A percentile compares a stretch with the other conserved stretches of the same genome.
These are phyloP conservation scores for Coemansia sp. DNA, from an alignment of 192 early-diverging fungal genomes.

Conservation along the genomic window DNA sequence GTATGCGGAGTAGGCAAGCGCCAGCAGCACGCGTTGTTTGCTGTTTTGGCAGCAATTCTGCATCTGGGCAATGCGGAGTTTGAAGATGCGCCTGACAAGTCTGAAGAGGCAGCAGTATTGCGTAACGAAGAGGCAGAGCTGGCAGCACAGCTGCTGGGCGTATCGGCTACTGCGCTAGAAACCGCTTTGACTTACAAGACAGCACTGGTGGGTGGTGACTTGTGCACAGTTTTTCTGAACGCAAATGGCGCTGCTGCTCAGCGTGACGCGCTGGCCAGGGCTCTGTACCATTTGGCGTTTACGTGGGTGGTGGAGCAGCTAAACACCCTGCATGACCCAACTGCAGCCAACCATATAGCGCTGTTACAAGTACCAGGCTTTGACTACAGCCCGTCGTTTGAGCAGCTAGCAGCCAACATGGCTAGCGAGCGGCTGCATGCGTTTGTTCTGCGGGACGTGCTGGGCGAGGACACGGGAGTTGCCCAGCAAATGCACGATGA, in stretches of 20 bases:
- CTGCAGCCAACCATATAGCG: constrained; percentile 80
- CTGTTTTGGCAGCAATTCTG: constrained; percentile 82
- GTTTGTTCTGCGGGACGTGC: constrained; percentile 28
- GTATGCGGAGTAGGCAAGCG: constrained; percentile 64
- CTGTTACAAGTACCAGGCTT: constrained; percentile 85
- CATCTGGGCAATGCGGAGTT: constrained; percentile 92
- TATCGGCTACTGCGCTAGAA: constrained; percentile 67
- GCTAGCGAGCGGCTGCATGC: constrained; percentile 66
- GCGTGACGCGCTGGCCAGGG: constrained; percentile 75
- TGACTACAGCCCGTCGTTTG: constrained; percentile 51
- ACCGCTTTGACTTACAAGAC: constrained; percentile 77
- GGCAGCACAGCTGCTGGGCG: constrained; percentile 71
- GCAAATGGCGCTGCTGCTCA: constrained; percentile 71
- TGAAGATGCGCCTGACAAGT: constrained; percentile 56
- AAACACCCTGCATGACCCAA: constrained; percentile 70
- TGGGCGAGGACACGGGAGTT: constrained; percentile 38
- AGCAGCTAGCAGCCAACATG: constrained; percentile 67
- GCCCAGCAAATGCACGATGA: constrained; percentile 37
- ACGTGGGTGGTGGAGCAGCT: constrained; percentile 89
- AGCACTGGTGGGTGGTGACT: constrained; percentile 74
- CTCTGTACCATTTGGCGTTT: constrained; percentile 87
- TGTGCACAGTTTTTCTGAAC: constrained; percentile 89
- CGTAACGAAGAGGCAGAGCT: constrained; percentile 75
- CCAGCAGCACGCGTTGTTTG: constrained; percentile 75
- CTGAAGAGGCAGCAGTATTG: constrained; percentile 71